These are phyloP conservation scores for Aquilaria yunnanensis DNA, from an alignment of 345 rosid species.

Conservation along the genomic window DNA sequence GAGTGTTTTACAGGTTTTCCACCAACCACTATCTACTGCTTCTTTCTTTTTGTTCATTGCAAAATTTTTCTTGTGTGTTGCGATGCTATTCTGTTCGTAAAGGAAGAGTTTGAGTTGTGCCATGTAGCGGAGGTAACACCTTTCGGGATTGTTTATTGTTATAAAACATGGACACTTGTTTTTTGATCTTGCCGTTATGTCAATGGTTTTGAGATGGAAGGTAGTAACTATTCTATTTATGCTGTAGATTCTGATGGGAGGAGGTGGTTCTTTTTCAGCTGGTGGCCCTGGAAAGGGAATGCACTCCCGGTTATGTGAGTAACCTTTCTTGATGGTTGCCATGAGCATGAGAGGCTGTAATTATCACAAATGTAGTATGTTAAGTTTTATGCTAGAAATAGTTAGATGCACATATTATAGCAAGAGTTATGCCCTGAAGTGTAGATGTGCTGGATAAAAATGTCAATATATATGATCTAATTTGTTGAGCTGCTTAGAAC, in stretches of 20 bases:
- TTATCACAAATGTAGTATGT: too few relatives aligned
- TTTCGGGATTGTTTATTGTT: not conserved
- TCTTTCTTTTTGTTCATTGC: not conserved
- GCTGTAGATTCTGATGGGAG: conserved; percentile 89
- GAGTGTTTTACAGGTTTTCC: conserved; percentile 84
- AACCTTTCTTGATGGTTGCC: not conserved
- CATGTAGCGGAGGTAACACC: not conserved
- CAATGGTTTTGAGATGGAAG: not conserved
- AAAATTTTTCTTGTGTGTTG: not conserved
- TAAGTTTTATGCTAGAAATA: too few relatives aligned
- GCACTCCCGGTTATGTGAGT: conserved; percentile 92
- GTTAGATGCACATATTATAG: not conserved
- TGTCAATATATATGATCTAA: too few relatives aligned
- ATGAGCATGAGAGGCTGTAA: not conserved
- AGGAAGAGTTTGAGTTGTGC: not conserved
- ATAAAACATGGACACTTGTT: not conserved
- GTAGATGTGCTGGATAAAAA: too few relatives aligned
- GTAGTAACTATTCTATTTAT: conserved; percentile 9
- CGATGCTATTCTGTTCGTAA: not conserved
- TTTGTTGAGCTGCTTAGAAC: too few relatives aligned
- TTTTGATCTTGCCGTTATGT: not conserved
- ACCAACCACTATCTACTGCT: not conserved
- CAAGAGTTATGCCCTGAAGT: too few relatives aligned
- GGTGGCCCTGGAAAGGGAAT: conserved; percentile 99
- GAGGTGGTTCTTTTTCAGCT: conserved; percentile 95